Base-by-base conservation (phyloP, 192 early-diverging fungal genomes). In the Entomortierella lignicola region DNA sequence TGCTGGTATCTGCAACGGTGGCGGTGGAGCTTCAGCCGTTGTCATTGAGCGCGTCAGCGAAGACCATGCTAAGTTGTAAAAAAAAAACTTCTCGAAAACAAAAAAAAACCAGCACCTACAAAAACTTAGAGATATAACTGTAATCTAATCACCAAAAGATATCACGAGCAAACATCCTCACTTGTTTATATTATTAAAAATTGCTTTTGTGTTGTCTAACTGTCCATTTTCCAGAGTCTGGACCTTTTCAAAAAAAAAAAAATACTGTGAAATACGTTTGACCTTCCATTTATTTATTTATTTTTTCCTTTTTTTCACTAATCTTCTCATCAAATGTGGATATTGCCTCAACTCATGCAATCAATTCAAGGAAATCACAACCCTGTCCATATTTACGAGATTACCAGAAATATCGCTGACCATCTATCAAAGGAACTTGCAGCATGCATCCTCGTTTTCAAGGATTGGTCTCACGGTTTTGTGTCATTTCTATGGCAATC, bases 1-100 rank as follows among this genome's bases (percentile, higher is more conserved):
- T 74, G 98, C 98, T 57, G 96, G 86, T 51, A 94, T 99, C 61
- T 99, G 97, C 87, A 99, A 99, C 72, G 97, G 97, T 65, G 95
- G 95, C 15, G 97, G 97, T 51, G 96, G 95, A 79, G 96, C 96
- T 12, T 91, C 91, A 21, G 92, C 96, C 26, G 65, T 96, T n/a
- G 92, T 95, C 30, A 85, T 98, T 56, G 75, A 79, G 63, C 75
- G 66, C 29, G 75, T 79, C 37, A 55, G 50, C 34, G 67, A 79
- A 41, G 75, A 79, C 43, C 75, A 79, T 32, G 75, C 75, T 26
- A 69, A 55, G 50, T 23, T 79, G 55, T 79, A 70, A 69, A 77
- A 47, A 47, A 47, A 20, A 37, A 37, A 37, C n/a, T n/a, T n/a
- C n/a, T n/a, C 4, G 34, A 37, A 13, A 27, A 55, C 4, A 55